Evolutionary conservation across 768 basidiomycete genomes (phyloP), one percentile per base, ranked within the genome.

Genomic region (Boletus reticuloceps): DNA sequence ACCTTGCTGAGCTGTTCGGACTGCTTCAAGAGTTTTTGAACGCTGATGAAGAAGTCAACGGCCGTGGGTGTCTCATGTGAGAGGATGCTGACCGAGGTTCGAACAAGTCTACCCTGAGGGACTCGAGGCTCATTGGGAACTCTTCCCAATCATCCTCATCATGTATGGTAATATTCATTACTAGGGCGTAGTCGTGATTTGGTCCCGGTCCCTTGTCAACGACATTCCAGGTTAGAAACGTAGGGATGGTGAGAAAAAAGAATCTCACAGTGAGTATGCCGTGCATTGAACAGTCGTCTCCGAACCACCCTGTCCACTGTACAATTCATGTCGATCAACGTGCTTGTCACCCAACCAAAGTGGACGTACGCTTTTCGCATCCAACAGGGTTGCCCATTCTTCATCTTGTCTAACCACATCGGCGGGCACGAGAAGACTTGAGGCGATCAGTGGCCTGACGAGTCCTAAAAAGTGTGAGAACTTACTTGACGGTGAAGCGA

Each of bases 271-370:
- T 52, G 27, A 63, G 65, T 4, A 53, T 2, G 17, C 60, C 68
- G 19, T 54, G 49, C 40, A 60, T 32, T 0, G 54, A 58, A 34
- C 65, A 62, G 17, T 67, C 60, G 49, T 68, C 55, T 25, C 34
- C 66, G 8, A 67, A 12, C 66, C 66, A 68, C 20, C 36, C 39
- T 11, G 58, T 59, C 62, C 58, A 68, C 66, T 68, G 43, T 1
- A 37, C 20, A 32, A 6, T 3, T 5, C 10, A 16, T 1, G 25
- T 66, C 5, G 53, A 32, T 22, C 5, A 10, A 14, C 16, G 29
- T 5, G 16, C 14, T 1, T 1, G 14, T 39, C 27, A 1, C 11
- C 1, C 13, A 4, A 7, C 7, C 19, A 17, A 8, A 5, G 43
- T 6, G 3, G 11, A 47, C 65, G 14, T 53, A 68, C 66, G 11